Conservation (phyloP, 2,329 filamentous ascomycete species). For the Lanzia echinophila region DNA sequence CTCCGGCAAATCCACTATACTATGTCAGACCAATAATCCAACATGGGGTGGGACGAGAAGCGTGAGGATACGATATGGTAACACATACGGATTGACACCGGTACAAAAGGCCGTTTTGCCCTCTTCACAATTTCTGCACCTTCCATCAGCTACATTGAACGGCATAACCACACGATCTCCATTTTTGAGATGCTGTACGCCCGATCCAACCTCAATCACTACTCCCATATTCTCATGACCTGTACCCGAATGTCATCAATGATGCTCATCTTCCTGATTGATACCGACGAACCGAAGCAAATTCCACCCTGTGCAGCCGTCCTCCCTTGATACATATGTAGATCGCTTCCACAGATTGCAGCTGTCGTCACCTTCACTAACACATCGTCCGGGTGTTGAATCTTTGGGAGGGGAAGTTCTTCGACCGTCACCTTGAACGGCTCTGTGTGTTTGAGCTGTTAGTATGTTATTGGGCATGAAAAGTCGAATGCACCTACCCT, state of each 20-base stretch:
- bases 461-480: no score
- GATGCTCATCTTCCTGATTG: background rate
- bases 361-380: slow-evolving; percentile 40
- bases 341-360: slow-evolving; percentile 19
- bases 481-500: background rate
- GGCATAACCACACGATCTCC: slow-evolving; percentile 78
- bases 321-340: slow-evolving; percentile 58
- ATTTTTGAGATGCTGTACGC: slow-evolving; percentile 60
- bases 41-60: no score
- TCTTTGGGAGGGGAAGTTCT: slow-evolving; percentile 49
- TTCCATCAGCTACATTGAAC: slow-evolving; percentile 74
- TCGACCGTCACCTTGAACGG: slow-evolving; percentile 47
- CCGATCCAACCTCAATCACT: slow-evolving; percentile 59
- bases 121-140: slow-evolving; percentile 78
- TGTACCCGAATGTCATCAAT: slow-evolving; percentile 29
- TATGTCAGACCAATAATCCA: background rate
- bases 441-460: background rate
- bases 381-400: slow-evolving; percentile 44
- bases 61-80: no score
- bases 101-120: slow-evolving; percentile 74
- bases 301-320: slow-evolving; percentile 56
- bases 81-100: slow-evolving; percentile 46
- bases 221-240: slow-evolving; percentile 84
- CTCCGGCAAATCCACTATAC: slow-evolving; percentile 46
- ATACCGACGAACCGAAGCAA: slow-evolving; percentile 44